phyloP scores from a whole-genome alignment of 1,139 yeast species.

The Casaregolazyma suthepensis region DNA sequence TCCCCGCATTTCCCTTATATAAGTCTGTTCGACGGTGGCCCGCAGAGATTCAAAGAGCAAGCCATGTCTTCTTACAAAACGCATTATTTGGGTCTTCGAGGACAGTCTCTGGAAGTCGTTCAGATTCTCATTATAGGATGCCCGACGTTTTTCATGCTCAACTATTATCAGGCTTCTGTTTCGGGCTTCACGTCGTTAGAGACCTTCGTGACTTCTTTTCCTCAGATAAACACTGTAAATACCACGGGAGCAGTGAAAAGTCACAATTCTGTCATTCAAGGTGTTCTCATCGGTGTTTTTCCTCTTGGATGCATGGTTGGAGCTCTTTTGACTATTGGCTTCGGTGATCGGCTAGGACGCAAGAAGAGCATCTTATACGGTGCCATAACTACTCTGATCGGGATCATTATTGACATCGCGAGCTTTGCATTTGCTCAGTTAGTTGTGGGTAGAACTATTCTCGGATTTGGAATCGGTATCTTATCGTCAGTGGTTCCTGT shows the following conservation, averaged over 20 bases:
- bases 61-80: background rate
- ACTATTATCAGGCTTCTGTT: background rate
- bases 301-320: constrained; percentile 77
- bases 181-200: constrained; percentile 35
- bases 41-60: background rate
- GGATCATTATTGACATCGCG: constrained; percentile 77
- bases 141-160: background rate
- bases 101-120: background rate
- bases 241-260: constrained; percentile 4
- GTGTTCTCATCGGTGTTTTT: constrained; percentile 45
- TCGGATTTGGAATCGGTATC: constrained; percentile 38
- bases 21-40: background rate
- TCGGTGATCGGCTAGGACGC: constrained; percentile 73
- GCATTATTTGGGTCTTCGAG: background rate
- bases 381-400: constrained; percentile 67
- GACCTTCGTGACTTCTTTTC: constrained; percentile 37
- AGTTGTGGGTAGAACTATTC: constrained; percentile 47
- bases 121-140: background rate
- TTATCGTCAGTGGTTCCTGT: constrained; percentile 19
- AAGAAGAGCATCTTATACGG: constrained; percentile 68
- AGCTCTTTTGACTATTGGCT: constrained; percentile 51
- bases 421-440: constrained; percentile 73
- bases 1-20: background rate
- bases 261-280: constrained; percentile 22
- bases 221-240: constrained; percentile 32